Conservation (phyloP, 2,329 filamentous ascomycete genomes). For the Phialophora tarda region DNA sequence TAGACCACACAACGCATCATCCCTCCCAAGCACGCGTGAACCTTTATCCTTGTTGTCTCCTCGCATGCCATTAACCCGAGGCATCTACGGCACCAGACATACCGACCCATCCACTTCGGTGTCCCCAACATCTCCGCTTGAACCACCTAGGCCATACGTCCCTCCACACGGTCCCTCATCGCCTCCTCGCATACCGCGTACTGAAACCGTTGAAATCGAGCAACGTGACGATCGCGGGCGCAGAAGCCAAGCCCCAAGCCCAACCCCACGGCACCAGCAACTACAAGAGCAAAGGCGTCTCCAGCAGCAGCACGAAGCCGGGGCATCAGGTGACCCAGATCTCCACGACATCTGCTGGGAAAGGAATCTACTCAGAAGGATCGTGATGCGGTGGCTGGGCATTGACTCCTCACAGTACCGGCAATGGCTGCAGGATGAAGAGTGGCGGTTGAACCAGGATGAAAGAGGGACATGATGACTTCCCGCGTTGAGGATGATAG, state of each 20-base stretch:
- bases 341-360: not conserved
- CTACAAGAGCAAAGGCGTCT: not conserved
- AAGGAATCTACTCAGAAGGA: not conserved
- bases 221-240: not conserved
- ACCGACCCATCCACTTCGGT: not conserved
- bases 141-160: not conserved
- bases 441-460: not conserved
- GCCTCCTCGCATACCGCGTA: not conserved
- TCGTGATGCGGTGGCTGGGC: not conserved
- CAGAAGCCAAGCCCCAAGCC: not conserved
- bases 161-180: not conserved
- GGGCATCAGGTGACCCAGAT: not conserved
- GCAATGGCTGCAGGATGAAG: not conserved
- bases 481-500: not conserved
- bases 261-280: not conserved
- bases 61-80: not conserved
- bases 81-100: not conserved
- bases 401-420: not conserved
- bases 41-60: not conserved
- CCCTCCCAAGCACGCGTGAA: not conserved
- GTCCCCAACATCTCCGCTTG: not conserved
- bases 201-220: not conserved
- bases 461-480: not conserved
- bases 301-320: not conserved
- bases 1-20: not conserved